Evolutionary conservation across 176 grass and related monocot genomes (phyloP), one percentile per base, ranked within the genome.

Genomic region (Poa pratensis): DNA sequence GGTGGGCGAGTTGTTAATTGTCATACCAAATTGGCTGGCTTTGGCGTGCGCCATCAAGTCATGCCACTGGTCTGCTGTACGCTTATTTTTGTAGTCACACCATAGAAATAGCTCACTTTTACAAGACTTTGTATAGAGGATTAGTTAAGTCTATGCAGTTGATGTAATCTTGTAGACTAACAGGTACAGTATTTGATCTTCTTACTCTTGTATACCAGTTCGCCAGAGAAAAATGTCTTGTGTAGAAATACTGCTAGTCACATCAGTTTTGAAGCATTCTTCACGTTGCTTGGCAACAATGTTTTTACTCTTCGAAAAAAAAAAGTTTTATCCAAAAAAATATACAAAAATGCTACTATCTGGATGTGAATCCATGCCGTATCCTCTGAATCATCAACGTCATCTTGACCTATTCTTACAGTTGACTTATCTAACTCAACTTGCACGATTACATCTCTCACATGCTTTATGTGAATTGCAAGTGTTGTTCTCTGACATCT

Each of bases 381-480:
- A 53, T 71, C 51, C n/a, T 34, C 26, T 28, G 18, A 82, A 43
- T 15, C 37, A 24, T 58, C 48, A 69, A 19, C 58, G 39, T 80
- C 59, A 26, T 69, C 84, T 83, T 51, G 48, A 80, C 22, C 17
- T 61, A 73, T 32, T 80, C 17, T 57, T 61, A 19, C 46, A 40
- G 35, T 76, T 87, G 76, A 80, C 42, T 37, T 83, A 45, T 7
- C 48, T 11, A 13, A 73, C 23, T 48, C 80, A 62, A 77, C 19
- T 77, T 27, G 46, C 72, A 51, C 72, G 46, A 26, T 52, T 22
- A 22, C 23, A 40, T 10, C 37, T 68, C 22, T 91, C 81, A 84
- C 85, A 71, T 80, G 89, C 40, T 76, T 80, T 77, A 30, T 62
- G 52, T 84, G 89, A 80, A 40, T 62, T 75, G 28, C 40, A 9